Base-by-base conservation (phyloP, 2,329 filamentous ascomycete species). In the Botrytis hyacinthi region DNA sequence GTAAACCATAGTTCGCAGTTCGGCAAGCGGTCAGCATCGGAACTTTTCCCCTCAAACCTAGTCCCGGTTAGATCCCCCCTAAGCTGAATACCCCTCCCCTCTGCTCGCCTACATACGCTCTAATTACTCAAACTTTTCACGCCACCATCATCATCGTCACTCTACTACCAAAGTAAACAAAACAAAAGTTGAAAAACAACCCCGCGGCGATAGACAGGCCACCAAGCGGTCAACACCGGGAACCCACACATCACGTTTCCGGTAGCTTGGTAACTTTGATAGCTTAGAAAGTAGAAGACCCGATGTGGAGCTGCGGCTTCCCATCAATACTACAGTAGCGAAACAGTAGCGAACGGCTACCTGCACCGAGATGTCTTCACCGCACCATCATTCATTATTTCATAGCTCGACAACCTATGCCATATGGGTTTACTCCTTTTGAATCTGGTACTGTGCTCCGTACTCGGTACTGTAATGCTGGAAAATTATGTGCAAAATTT, bases 301-400 rank as follows among this genome's bases (percentile, higher is more conserved):
- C 32, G 46, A 68, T 54, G 65, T 54, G 65, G 65, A 68, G 65
- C n/a, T 68, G 65, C 32, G 32, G 46, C 63, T 51, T 37, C 44
- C 63, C 63, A 37, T 29, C 63, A 51, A 67, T 16, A 67, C 63
- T 42, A 54, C 65, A 68, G 65, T 68, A 68, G 48, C 65, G 26
- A 68, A 54, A 42, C 46, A 40, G 65, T 54, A 51, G 32, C 65
- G 46, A 68, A 68, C 65, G 65, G 65, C 65, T 68, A 54, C 32
- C 65, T 68, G 65, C 65, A 68, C 65, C 65, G 46, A 68, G 65
- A 68, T 68, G 46, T 68, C 65, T 54, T 68, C 65, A 68, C 65
- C 65, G 65, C 65, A 68, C 46, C 65, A 68, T 68, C 46, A 68
- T 29, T 54, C 46, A 51, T 40, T 46, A 54, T 29, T 40, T 54